Evolutionary conservation across 2,329 filamentous ascomycete genomes (phyloP), one percentile per base, ranked within the genome.

Genomic region (Colletotrichum tamarilloi): DNA sequence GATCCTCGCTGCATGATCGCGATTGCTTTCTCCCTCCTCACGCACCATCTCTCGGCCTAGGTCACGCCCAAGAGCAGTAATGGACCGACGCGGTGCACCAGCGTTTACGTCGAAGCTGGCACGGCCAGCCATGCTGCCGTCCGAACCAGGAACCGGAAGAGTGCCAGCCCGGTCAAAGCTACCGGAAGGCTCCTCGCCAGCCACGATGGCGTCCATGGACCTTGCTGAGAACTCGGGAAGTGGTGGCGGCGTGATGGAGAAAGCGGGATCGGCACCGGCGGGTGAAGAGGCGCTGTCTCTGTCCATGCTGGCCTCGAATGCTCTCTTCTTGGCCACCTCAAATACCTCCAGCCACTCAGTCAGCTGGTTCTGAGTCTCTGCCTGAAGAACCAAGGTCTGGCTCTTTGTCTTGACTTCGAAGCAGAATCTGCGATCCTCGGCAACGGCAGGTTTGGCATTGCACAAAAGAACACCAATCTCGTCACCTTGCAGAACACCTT

Each of bases 401-500:
- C 94, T 97, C 82, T 98, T 99, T 2, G 97, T 99, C 86, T 98
- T 99, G 79, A 99, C 93, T 83, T 99, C 97, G 78, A 99, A 98
- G 81, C 97, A 98, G 83, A 98, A 99, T 19, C 97, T 91, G 52
- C 97, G 91, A 79, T 99, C 97, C 83, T 99, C 97, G 76, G 94
- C 92, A 64, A 97, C 93, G 0, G 95, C 95, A 22, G 95, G 95
- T 78, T 96, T 94, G 62, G 97, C 93, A 78, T 94, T 97, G 84
- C 97, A 99, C 52, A 99, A 90, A 65, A 99, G 85, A 3, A 99
- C 95, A 53, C 97, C 97, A 74, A 98, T 97, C 84, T 97, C 95
- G 78, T 99, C 97, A 59, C 95, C 97, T 81, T 98, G 96, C 77
- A 98, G 91, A 26, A 99, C 97, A 42, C 95, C 96, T 72, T 95